Evolutionary conservation across 148 eudicot genomes (phyloP).

Genomic region (Polygonum aviculare): DNA sequence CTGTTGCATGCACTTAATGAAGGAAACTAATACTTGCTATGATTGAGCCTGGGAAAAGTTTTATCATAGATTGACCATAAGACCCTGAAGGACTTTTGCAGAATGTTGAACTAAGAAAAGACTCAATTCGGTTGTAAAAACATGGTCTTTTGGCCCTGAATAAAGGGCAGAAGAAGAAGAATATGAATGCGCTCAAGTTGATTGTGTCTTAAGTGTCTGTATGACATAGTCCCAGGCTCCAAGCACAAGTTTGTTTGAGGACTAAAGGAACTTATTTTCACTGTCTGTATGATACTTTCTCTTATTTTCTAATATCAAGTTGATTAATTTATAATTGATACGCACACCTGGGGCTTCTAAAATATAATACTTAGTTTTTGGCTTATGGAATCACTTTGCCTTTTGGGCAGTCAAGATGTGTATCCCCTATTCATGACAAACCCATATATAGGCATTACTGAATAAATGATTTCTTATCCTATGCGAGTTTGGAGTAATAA

Average conservation of each 20-base stretch:
- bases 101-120: neutral
- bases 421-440: neutral
- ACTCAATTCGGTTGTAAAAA: neutral
- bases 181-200: neutral
- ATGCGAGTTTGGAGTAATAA: neutral
- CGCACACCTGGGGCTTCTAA: neutral
- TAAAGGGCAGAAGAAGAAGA: neutral
- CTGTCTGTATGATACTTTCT: neutral
- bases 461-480: neutral
- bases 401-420: neutral
- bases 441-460: neutral
- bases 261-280: neutral
- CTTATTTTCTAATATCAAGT: neutral
- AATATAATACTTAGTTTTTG: no score
- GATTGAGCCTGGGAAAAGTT: neutral
- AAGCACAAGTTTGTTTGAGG: neutral
- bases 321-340: neutral
- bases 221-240: neutral
- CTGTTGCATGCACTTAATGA: slow-evolving; percentile 2
- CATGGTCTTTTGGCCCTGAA: neutral
- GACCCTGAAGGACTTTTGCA: neutral
- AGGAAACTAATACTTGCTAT: neutral
- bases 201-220: neutral
- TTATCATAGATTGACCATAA: neutral
- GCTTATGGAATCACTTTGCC: neutral